Evolutionary conservation across 1,284 basidiomycete species (phyloP), one percentile per base, ranked within the genome.

Genomic region (Apiotrichum laibachii): DNA sequence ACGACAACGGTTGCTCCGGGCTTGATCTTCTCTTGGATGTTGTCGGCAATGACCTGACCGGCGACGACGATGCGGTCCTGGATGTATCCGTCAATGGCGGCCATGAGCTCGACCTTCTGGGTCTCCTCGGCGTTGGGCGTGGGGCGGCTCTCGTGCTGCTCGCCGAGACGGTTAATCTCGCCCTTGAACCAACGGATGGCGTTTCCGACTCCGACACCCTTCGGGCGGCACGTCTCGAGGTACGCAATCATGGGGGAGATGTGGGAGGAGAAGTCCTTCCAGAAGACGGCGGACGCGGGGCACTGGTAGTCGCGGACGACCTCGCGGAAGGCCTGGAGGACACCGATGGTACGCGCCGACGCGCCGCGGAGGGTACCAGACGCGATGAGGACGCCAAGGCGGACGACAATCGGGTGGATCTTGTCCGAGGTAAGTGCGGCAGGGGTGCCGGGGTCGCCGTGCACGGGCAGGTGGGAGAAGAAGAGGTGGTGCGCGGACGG

Each of bases 21-120:
- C 67, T 90, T 90, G 73, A 99, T 97, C 81, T 98, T 99, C 71
- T 86, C 89, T 53, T 86, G 85, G 1, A 93, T 92, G 53, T 89
- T 85, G 62, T 90, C 86, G 69, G 91, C 87, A 59, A 99, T 99
- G 60, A 98, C 91, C 73, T 93, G 86, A 75, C 89, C 94, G 8
- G 96, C 96, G 50, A 92, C 84, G 57, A 92, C 87, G 68, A 99
- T 97, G 46, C 94, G 85, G 77, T 99, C 95, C 34, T 88, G 86
- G 66, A 98, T 89, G 77, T 97, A 99, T 63, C 88, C 86, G 72
- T 95, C 92, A 64, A 99, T 98, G 65, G 89, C 88, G 50, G 84
- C 82, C 67, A 89, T 88, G 10, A 99, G 80, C 11, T 84, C 82
- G 67, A 89, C 84, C 80, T 97, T 98, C 34, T 95, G 94, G 89